These are phyloP conservation scores for Amphicarpaea edgeworthii DNA, from an alignment of 306 rosid species.

Conservation along the genomic window DNA sequence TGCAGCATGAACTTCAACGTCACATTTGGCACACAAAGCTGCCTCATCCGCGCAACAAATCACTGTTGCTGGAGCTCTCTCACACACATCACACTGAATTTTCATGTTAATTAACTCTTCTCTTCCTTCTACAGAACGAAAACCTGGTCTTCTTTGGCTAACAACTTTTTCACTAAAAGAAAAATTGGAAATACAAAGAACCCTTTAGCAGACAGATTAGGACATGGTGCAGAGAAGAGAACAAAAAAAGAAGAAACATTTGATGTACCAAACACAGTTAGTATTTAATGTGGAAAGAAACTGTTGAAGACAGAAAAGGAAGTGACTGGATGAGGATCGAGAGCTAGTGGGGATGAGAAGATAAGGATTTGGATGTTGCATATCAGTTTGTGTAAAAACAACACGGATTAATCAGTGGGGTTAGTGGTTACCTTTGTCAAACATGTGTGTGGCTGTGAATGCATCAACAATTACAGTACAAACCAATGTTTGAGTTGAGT, in stretches of 20 bases:
- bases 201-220: conserved; percentile 18
- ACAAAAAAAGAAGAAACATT: not conserved
- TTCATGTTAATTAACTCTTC: conserved; percentile 57
- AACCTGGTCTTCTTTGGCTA: not conserved
- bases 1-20: conserved; percentile 94
- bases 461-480: not conserved
- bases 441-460: conserved; percentile 50
- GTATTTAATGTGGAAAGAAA: not conserved
- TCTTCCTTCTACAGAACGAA: not conserved
- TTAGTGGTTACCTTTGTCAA: conserved; percentile 2
- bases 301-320: not conserved
- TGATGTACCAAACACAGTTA: not conserved
- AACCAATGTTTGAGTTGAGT: conserved; percentile 16
- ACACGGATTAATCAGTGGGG: conserved; percentile 30
- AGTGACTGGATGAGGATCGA: conserved; percentile 49
- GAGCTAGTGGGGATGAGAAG: conserved; percentile 42
- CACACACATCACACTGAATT: conserved; percentile 97
- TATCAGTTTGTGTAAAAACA: conserved; percentile 13
- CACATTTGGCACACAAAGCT: conserved; percentile 90
- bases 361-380: conserved; percentile 50
- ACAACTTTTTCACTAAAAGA: not conserved
- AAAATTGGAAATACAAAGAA: not conserved
- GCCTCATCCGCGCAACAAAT: conserved; percentile 99
- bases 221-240: conserved; percentile 1
- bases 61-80: conserved; percentile 88